Percentiles rank a stretch among this genome's conserved stretches.
Evolutionary conservation across 768 basidiomycete species (phyloP).

Genomic region (Tylopilus felleus): DNA sequence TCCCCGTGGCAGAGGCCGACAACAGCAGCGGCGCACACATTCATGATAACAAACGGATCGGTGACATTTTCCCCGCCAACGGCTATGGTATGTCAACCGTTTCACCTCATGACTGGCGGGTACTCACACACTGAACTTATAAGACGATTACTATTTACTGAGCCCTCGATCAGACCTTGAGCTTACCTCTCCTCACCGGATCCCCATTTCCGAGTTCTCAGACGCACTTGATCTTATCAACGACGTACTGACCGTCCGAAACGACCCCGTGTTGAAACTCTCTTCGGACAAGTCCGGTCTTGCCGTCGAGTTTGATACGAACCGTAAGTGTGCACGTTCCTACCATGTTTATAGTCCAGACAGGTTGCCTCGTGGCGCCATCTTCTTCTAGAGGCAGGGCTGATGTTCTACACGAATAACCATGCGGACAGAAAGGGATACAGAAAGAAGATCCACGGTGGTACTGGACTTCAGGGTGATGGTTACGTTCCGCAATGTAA

Average conservation of each 20-base stretch:
- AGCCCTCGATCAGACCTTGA: constrained; percentile 33
- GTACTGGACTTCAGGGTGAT: constrained; percentile 56
- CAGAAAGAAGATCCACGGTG: constrained; percentile 73
- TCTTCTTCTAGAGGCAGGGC: constrained; percentile 54
- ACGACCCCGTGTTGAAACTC: constrained; percentile 50
- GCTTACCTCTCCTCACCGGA: constrained; percentile 43
- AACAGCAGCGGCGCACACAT: constrained; percentile 38
- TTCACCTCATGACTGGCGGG: neutral
- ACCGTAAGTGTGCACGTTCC: constrained; percentile 48
- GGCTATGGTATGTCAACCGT: constrained; percentile 51
- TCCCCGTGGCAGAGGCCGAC: constrained; percentile 43
- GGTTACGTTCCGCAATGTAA: constrained; percentile 58
- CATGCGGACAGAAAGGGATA: constrained; percentile 45
- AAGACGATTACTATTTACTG: constrained; percentile 69
- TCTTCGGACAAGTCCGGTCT: constrained; percentile 57
- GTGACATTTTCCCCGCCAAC: constrained; percentile 49
- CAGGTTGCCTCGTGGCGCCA: neutral
- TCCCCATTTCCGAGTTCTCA: constrained; percentile 42
- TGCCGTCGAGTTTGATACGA: constrained; percentile 58
- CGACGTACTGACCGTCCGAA: constrained; percentile 28
- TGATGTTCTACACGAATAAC: constrained; percentile 73
- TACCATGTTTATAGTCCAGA: neutral
- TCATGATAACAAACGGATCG: constrained; percentile 50
- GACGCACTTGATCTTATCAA: constrained; percentile 43
- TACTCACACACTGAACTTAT: neutral